These are phyloP conservation scores for Forsythia suspensa DNA, from an alignment of 257 asterid genomes.

Conservation along the genomic window DNA sequence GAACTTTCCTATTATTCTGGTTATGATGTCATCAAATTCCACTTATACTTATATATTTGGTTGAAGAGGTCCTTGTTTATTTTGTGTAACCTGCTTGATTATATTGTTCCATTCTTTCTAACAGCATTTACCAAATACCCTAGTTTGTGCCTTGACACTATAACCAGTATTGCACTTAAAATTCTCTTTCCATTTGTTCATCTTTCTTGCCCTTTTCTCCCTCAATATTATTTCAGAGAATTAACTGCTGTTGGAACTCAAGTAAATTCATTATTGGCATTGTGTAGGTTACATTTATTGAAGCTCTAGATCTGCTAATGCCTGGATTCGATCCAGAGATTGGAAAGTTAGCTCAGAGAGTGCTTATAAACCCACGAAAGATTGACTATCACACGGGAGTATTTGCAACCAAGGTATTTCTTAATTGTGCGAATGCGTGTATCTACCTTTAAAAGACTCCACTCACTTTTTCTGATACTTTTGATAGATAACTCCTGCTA, in stretches of 20 bases:
- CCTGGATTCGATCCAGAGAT: conserved; percentile 98
- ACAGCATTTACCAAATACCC: not conserved
- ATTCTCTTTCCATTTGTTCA: not conserved
- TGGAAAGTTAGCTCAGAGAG: conserved; percentile 87
- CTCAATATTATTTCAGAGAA: not conserved
- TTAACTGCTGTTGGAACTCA: not conserved
- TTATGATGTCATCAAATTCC: not conserved
- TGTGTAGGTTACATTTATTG: conserved; percentile 82
- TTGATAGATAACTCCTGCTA: conserved; percentile 85
- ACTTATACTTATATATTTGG: not conserved
- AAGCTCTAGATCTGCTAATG: conserved; percentile 93
- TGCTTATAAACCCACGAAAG: conserved; percentile 83
- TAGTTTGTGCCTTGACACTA: not conserved
- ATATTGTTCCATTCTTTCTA: not conserved
- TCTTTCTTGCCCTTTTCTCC: not conserved
- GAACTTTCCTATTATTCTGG: not conserved
- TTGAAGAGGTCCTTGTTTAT: not conserved
- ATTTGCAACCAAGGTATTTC: conserved; percentile 89
- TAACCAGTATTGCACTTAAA: not conserved
- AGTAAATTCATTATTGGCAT: conserved; percentile 35
- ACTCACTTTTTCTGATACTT: not conserved
- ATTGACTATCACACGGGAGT: conserved; percentile 85
- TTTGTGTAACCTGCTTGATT: not conserved
- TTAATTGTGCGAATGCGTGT: not conserved
- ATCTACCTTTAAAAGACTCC: not conserved